Base-by-base conservation (phyloP, 148 eudicot genomes). In the Selenicereus undatus region DNA sequence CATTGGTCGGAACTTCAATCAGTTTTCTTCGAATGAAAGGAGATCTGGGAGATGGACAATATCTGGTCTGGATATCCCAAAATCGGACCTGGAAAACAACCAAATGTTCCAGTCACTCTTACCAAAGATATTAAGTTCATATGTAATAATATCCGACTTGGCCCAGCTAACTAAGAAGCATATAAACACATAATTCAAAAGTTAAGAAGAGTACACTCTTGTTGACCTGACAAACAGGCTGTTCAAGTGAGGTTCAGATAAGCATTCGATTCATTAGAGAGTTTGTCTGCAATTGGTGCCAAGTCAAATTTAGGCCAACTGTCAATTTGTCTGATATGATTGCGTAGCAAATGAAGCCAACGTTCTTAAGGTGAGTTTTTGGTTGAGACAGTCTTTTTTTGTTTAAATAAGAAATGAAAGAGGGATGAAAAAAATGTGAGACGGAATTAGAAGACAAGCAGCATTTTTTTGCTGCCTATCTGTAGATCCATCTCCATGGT, bases 61-160 rank as follows among this genome's bases (percentile, higher is more conserved):
- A 88, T 81, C 91, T 90, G 78, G 83, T 86, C 54, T 86, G 82
- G 56, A 90, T 82, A 80, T 88, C 89, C 99, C 99, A 93, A 84
- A 91, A 83, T 3, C 95, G 93, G 60, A 93, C 98, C 99, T 96
- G 75, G 27, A 73, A 39, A 27, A 39, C 74, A 45, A 70, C 26
- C 56, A 43, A 11, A 36, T 51, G 17, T 29, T 73, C 1, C 39
- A 29, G 24, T 11, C 29, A 79, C 8, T 70, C 12, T 64, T 20
- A 35, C 20, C 18, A 39, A 10, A 24, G 30, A 11, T n/a, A 39
- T 56, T 48, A 21, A 26, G 16, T 48, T 27, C 30, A 74, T 13
- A 74, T 26, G 22, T 48, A 50, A 14, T 50, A 50, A 29, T 2
- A 45, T 5, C 76, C 48, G 29, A 45, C 30, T n/a, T 73, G n/a